Evolutionary conservation across 2,329 filamentous ascomycete genomes (phyloP), one percentile per base, ranked within the genome.

Genomic region (Phialophora macrospora): DNA sequence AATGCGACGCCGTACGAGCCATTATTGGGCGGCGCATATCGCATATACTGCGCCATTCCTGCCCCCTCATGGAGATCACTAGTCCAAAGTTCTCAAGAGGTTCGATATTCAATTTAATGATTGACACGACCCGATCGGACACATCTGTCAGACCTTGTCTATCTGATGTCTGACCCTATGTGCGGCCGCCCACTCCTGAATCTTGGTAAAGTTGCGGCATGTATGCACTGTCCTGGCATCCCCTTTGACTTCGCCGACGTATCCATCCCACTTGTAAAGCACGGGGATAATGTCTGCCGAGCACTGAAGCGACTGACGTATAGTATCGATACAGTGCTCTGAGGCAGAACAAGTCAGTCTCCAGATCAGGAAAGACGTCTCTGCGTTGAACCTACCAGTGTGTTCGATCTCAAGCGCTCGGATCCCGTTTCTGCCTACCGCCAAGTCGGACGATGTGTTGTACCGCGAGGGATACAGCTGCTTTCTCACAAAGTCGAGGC

Each of bases 181-280:
- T 28, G 52, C 28, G 11, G 52, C 52, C 26, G 52, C 52, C 52
- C 52, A 55, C 52, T 55, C 52, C 52, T 34, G 52, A 11, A 55
- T 55, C 52, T 55, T 55, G 52, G 52, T 34, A 32, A 55, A 55
- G 28, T 55, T 55, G 52, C 52, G 52, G 28, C 52, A 55, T 32
- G 52, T 30, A 55, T 55, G 52, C 3, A 55, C 28, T 55, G 52
- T 55, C 52, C 52, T 55, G 28, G 52, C 52, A 28, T 55, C 52
- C 28, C 52, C 52, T 17, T 55, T 55, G 22, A 55, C 28, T 55
- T 55, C 11, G 22, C 52, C 52, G n/a, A 55, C 52, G 3, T 12
- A 55, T 55, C 52, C 52, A 55, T 55, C 52, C 52, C 52, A 55
- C 17, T 55, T 26, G 28, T 55, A 55, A 17, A 55, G 52, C 52